Evolutionary conservation across 2,329 filamentous ascomycete genomes (phyloP).

Genomic region (Neonectria faginata): DNA sequence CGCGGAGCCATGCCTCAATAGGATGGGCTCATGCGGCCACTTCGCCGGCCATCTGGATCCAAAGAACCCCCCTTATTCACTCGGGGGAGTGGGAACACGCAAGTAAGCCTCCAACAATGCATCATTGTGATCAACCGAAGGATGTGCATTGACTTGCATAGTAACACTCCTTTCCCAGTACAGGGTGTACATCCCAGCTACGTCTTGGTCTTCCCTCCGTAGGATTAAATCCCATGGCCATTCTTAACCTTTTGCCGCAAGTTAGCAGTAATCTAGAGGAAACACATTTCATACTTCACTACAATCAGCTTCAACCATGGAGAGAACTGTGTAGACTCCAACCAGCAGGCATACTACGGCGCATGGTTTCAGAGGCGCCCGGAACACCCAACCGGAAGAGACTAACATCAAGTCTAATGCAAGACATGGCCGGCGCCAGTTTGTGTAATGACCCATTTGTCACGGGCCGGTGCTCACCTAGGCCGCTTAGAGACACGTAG

Average conservation of each 20-base stretch:
- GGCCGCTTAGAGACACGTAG: conserved; percentile 1
- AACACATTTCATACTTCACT: not conserved
- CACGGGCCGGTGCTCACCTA: not conserved
- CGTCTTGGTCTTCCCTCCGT: not conserved
- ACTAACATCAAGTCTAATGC: not conserved
- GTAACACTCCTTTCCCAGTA: not conserved
- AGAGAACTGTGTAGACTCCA: not conserved
- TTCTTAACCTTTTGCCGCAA: not conserved
- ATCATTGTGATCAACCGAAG: too few species aligned
- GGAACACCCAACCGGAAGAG: not conserved
- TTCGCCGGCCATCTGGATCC: too few species aligned
- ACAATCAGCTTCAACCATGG: not conserved
- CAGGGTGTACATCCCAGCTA: not conserved
- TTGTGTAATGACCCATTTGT: not conserved
- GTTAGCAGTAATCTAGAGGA: not conserved
- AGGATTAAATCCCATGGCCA: not conserved
- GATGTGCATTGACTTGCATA: too few species aligned
- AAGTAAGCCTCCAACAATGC: too few species aligned
- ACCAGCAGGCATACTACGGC: not conserved
- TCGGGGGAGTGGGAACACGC: too few species aligned
- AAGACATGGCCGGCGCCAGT: not conserved
- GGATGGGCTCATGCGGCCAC: too few species aligned
- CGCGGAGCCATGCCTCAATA: too few species aligned
- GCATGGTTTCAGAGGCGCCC: not conserved
- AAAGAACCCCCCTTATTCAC: too few species aligned